Conservation (phyloP, 116 monocot genomes). For the Posidonia oceanica region DNA sequence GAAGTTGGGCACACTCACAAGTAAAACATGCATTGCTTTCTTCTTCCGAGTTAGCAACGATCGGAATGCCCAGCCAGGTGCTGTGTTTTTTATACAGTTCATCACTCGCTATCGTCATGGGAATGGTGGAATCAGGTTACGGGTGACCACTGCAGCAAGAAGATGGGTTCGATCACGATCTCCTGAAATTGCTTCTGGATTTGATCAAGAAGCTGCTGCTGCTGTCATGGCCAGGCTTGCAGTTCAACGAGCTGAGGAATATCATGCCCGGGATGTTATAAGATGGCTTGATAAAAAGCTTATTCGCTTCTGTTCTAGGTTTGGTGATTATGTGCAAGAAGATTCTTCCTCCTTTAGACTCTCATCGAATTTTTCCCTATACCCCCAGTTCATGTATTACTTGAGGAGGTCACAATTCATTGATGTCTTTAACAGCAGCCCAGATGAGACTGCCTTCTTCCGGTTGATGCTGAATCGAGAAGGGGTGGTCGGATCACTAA, state of each 20-base stretch:
- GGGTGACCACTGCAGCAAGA: slow-evolving; percentile 88
- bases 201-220: slow-evolving; percentile 96
- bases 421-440: slow-evolving; percentile 82
- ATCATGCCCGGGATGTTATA: slow-evolving; percentile 64
- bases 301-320: slow-evolving; percentile 75
- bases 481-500: slow-evolving; percentile 68
- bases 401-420: slow-evolving; percentile 89
- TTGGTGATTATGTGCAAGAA: slow-evolving; percentile 80
- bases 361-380: slow-evolving; percentile 71
- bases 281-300: slow-evolving; percentile 98
- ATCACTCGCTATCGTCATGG: slow-evolving; percentile 65
- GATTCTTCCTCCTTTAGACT: slow-evolving; percentile 88
- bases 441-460: slow-evolving; percentile 91
- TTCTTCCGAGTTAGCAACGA: slow-evolving; percentile 45
- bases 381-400: slow-evolving; percentile 93
- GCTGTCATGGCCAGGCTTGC: slow-evolving; percentile 81
- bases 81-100: slow-evolving; percentile 91
- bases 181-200: slow-evolving; percentile 63
- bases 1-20: slow-evolving; percentile 60
- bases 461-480: slow-evolving; percentile 73
- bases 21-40: slow-evolving; percentile 73
- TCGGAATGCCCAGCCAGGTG: slow-evolving; percentile 32
- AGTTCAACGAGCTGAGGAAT: slow-evolving; percentile 52
- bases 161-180: slow-evolving; percentile 48
- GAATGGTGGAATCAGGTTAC: slow-evolving; percentile 41